Conservation (phyloP, 768 basidiomycete genomes). For the Suillus clintonianus region DNA sequence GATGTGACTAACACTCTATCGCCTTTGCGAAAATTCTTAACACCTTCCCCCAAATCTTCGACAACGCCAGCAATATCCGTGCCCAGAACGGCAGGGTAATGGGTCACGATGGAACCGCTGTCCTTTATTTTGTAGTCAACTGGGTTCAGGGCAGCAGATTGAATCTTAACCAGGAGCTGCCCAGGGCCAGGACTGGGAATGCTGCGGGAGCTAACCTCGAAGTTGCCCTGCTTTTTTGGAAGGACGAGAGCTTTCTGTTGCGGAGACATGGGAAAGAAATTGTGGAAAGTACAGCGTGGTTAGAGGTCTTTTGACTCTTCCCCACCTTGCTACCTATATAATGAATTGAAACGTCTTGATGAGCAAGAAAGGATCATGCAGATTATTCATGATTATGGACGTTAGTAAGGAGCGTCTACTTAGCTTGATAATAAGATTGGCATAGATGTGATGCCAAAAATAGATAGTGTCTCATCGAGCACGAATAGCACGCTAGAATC, state of each 20-base stretch:
- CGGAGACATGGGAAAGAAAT: slow-evolving; percentile 21
- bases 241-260: slow-evolving; percentile 33
- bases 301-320: background rate
- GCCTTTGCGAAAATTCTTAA: slow-evolving; percentile 36
- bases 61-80: slow-evolving; percentile 41
- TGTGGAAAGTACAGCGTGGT: background rate
- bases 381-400: background rate
- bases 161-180: slow-evolving; percentile 44
- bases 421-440: background rate
- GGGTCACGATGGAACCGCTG: slow-evolving; percentile 30
- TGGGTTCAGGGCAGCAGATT: slow-evolving; percentile 47
- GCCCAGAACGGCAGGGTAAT: slow-evolving; percentile 39
- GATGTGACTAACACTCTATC: slow-evolving; percentile 38
- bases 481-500: too few relatives aligned
- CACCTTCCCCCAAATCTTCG: slow-evolving; percentile 40
- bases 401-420: background rate
- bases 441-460: too few relatives aligned
- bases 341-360: background rate
- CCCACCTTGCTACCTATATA: background rate
- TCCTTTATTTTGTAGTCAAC: slow-evolving; percentile 43
- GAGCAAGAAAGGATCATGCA: background rate
- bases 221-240: slow-evolving; percentile 26
- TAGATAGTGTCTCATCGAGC: too few relatives aligned
- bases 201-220: slow-evolving; percentile 27
- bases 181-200: slow-evolving; percentile 37